Conservation (phyloP, 371 early-diverging fungal genomes). For the Synchytrium microbalum region DNA sequence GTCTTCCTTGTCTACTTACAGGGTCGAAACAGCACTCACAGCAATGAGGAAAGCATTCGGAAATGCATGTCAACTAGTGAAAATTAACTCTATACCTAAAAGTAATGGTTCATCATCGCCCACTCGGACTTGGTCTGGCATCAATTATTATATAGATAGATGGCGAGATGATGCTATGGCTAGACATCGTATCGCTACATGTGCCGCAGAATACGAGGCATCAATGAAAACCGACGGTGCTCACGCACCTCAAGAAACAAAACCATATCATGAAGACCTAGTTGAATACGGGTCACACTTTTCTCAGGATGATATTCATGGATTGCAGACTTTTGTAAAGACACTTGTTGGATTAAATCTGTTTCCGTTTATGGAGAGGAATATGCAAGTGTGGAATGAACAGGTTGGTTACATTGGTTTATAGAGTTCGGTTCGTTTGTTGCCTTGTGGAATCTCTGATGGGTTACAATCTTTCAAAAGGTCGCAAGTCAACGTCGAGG, state of each 20-base stretch:
- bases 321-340: slow-evolving; percentile 44
- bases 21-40: background rate
- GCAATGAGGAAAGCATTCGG: slow-evolving; percentile 42
- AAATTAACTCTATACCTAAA: background rate
- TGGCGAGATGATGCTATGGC: background rate
- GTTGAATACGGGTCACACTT: slow-evolving; percentile 48
- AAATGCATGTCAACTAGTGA: slow-evolving; percentile 1
- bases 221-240: slow-evolving; percentile 17
- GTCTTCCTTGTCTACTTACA: no score
- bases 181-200: background rate
- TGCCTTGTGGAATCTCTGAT: slow-evolving; percentile 11
- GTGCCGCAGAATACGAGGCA: slow-evolving; percentile 7
- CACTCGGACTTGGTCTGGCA: background rate
- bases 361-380: slow-evolving; percentile 84
- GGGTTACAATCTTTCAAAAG: no score
- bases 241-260: slow-evolving; percentile 19
- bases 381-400: slow-evolving; percentile 81
- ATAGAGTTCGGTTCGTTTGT: slow-evolving; percentile 9
- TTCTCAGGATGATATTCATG: slow-evolving; percentile 45
- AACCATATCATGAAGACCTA: slow-evolving; percentile 21
- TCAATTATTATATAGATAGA: background rate
- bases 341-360: slow-evolving; percentile 65
- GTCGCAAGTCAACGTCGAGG: slow-evolving; percentile 82
- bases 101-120: slow-evolving; percentile 2
- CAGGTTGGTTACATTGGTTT: slow-evolving; percentile 38